Percentiles rank a stretch among this genome's conserved stretches.
Evolutionary conservation across 2,329 filamentous ascomycete genomes (phyloP).

Genomic region (Verticillium albo-atrum): DNA sequence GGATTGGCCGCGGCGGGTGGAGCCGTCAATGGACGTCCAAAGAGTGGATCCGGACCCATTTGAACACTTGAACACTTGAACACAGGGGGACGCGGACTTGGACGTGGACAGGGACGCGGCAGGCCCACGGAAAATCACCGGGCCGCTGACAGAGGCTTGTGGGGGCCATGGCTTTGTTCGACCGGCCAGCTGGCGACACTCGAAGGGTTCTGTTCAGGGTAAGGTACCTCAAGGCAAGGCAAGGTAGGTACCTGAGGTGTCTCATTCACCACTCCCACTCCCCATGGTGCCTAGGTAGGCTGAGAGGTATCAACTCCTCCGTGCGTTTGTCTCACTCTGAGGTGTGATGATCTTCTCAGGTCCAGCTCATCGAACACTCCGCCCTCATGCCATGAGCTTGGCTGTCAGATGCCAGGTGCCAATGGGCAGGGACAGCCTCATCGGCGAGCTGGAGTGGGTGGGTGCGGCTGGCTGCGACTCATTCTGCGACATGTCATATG

Average conservation of each 20-base stretch:
- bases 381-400: background rate
- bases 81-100: too few species aligned
- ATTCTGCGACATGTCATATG: background rate
- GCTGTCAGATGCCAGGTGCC: background rate
- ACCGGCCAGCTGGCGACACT: background rate
- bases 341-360: background rate
- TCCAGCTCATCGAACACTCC: background rate
- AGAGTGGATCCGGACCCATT: background rate
- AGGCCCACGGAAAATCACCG: background rate
- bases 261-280: too few species aligned
- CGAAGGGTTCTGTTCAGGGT: too few species aligned
- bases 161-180: too few species aligned
- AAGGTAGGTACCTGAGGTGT: too few species aligned
- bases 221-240: too few species aligned
- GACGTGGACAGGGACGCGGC: too few species aligned
- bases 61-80: too few species aligned
- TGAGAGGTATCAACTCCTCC: background rate
- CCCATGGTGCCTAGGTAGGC: too few species aligned
- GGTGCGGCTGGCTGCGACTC: background rate
- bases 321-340: background rate
- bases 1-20: background rate
- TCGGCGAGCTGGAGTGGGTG: background rate
- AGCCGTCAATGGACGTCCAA: background rate
- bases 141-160: background rate
- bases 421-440: background rate